Evolutionary conservation across 768 basidiomycete genomes (phyloP), one percentile per base, ranked within the genome.

Genomic region (Basidioascus undulatus): DNA sequence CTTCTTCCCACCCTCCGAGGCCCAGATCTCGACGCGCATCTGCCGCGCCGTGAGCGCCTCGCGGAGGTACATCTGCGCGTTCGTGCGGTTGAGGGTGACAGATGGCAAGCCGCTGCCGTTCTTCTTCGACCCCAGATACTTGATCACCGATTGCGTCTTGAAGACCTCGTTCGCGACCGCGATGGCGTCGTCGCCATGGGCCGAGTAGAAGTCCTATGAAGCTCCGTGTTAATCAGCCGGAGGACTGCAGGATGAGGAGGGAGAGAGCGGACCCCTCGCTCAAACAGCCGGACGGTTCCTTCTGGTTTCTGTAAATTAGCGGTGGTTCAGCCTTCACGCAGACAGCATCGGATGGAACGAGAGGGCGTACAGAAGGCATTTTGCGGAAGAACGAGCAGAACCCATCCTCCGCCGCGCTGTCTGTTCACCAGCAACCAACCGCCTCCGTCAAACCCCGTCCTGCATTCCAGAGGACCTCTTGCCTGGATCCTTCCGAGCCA

Each of bases 31-130:
- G 5, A 96, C 70, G 35, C 79, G 69, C 45, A 98, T 68, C 59
- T 96, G 89, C 57, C 73, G 80, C 24, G 69, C 63, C 4, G 92
- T 96, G 43, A 98, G 55, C 0, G 83, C 84, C 36, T 96, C 89
- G 23, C 92, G 63, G 34, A 98, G 60, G 45, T 92, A 73, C 28
- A 65, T 65, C 49, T 80, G 77, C 0, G 86, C 86, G 15, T 83
- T 70, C 13, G 68, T 70, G 42, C 65, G 60, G 53, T 71, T 80
- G 41, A 98, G 63, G 0, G 68, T 71, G 37, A 92, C 83, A 40
- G 74, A 76, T 0, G 81, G 73, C 1, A 92, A 61, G 24, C 60
- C 59, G n/a, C 55, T 53, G 3, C 51, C 44, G 10, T 57, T 55
- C 27, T 49, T 55, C 1, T 32, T 46, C 8, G 52, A 42, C 6